These are phyloP conservation scores for Yamadazyma trypodendri DNA, from an alignment of 1,139 yeast genomes.

Conservation along the genomic window DNA sequence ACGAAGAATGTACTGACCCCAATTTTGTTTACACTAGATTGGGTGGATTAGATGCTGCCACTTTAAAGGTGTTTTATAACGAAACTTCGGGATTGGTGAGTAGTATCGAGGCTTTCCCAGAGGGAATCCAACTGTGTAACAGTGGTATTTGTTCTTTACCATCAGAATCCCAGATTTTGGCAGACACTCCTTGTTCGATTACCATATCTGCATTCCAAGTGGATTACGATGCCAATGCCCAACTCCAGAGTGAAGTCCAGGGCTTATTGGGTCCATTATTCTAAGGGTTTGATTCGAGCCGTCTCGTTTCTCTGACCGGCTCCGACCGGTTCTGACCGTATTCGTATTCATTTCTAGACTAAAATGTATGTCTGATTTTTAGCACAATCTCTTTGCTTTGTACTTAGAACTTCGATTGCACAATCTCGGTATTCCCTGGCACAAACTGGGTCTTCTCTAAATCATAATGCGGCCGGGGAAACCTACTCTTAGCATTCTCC, in stretches of 20 bases:
- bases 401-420: conserved; percentile 5
- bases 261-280: conserved; percentile 6
- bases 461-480: conserved; percentile 18
- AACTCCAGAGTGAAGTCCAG: conserved; percentile 22
- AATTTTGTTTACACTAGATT: conserved; percentile 36
- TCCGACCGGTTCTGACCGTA: too few species aligned
- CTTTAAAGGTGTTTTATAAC: conserved; percentile 32
- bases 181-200: conserved; percentile 26
- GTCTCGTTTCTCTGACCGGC: too few species aligned
- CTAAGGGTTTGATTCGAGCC: background rate
- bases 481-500: conserved; percentile 15
- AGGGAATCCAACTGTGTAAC: conserved; percentile 26
- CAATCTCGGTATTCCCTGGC: conserved; percentile 5
- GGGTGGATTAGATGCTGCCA: conserved; percentile 31
- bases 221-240: conserved; percentile 41
- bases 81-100: conserved; percentile 26
- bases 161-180: conserved; percentile 29
- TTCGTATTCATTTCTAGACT: background rate
- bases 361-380: background rate
- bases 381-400: too few species aligned
- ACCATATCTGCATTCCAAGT: conserved; percentile 40
- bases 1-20: conserved; percentile 34
- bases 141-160: conserved; percentile 39
- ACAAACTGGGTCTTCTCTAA: conserved; percentile 8
- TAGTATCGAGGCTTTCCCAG: conserved; percentile 13